These are phyloP conservation scores for Kwoniella pini DNA, from an alignment of 768 basidiomycete species.

Conservation along the genomic window DNA sequence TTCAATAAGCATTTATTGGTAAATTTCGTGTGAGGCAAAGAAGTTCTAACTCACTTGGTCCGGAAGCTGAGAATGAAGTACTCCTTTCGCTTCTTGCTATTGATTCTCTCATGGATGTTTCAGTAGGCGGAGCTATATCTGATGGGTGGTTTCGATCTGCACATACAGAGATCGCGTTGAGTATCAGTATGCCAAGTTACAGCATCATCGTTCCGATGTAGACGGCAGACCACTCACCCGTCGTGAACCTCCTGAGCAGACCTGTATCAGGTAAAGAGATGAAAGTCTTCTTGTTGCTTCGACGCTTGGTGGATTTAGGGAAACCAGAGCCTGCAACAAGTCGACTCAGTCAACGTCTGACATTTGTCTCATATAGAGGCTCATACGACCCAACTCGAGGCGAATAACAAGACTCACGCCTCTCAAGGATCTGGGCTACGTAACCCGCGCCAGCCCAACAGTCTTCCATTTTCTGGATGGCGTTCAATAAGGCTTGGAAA, in stretches of 20 bases:
- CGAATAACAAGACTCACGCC: no score
- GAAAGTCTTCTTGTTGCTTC: conserved; percentile 37
- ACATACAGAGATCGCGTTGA: not conserved
- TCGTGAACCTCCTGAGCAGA: conserved; percentile 44
- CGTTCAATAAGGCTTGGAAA: conserved; percentile 39
- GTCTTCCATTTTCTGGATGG: conserved; percentile 35
- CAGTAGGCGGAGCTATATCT: conserved; percentile 40
- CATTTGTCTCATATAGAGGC: no score
- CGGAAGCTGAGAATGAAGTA: conserved; percentile 15
- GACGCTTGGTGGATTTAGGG: conserved; percentile 14
- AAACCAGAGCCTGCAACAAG: conserved; percentile 28
- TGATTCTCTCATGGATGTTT: conserved; percentile 43
- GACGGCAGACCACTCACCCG: conserved; percentile 13
- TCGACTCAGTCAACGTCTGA: not conserved
- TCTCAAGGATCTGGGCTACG: conserved; percentile 37
- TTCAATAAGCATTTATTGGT: not conserved
- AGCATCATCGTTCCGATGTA: not conserved
- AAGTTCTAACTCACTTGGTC: conserved; percentile 32
- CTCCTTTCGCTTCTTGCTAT: conserved; percentile 36
- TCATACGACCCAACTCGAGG: no score
- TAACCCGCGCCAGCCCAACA: conserved; percentile 45
- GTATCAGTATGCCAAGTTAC: not conserved
- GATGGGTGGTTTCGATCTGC: conserved; percentile 39
- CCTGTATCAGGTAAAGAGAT: conserved; percentile 52
- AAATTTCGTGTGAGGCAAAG: no score